phyloP scores from a whole-genome alignment of 2,329 filamentous ascomycete species.

The Diaporthe batatas region DNA sequence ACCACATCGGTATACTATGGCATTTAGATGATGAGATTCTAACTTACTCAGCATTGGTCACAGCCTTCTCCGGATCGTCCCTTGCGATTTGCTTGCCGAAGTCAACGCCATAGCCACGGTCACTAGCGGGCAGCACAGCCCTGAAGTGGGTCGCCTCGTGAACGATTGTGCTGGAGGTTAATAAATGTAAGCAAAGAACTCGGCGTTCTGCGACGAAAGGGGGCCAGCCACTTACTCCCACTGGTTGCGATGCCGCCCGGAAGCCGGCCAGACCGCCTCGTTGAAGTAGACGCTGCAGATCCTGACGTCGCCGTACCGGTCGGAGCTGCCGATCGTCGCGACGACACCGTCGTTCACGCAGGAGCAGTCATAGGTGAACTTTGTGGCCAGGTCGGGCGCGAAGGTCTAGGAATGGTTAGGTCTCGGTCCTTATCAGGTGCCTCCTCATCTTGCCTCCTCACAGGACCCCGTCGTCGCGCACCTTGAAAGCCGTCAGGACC shows the following conservation, averaged over 20 bases:
- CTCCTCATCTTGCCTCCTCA: background rate
- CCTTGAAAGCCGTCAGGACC: conserved; percentile 15
- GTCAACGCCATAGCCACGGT: conserved; percentile 5
- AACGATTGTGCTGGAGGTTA: background rate
- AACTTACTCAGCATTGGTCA: conserved; percentile 8
- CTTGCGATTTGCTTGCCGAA: background rate
- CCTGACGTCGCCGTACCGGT: background rate
- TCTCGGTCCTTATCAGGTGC: background rate
- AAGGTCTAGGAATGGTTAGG: background rate
- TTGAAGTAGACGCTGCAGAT: conserved; percentile 19
- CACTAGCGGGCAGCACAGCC: background rate
- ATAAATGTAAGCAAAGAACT: background rate
- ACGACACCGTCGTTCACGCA: background rate
- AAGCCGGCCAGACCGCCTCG: background rate
- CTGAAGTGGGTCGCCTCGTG: conserved; percentile 11
- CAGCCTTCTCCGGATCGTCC: background rate
- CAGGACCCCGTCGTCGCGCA: background rate
- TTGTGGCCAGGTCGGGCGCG: conserved; percentile 10
- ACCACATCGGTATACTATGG: background rate
- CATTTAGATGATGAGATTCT: background rate
- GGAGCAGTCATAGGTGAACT: conserved; percentile 5
- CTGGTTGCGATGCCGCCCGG: conserved; percentile 16
- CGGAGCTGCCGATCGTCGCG: background rate
- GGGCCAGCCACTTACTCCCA: background rate
- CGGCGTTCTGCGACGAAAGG: too few species aligned